Evolutionary conservation across 768 basidiomycete genomes (phyloP).

Genomic region (Hygrocybe punicea): DNA sequence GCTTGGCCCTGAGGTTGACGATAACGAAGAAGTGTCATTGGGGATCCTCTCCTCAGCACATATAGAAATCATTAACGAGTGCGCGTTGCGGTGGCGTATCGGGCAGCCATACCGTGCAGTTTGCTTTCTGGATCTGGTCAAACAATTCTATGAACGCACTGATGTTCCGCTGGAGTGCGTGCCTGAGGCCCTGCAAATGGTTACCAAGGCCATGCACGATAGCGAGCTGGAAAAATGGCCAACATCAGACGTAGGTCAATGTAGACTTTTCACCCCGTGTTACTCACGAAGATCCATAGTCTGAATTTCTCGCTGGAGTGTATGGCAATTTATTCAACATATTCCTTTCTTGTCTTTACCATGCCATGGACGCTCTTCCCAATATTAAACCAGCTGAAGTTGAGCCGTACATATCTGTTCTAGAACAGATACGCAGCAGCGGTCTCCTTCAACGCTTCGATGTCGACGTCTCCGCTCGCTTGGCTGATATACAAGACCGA

Average conservation of each 20-base stretch:
- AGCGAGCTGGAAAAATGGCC: slow-evolving; percentile 75
- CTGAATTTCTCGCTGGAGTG: slow-evolving; percentile 62
- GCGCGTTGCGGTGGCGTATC: slow-evolving; percentile 87
- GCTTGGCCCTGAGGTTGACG: slow-evolving; percentile 86
- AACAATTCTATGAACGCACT: slow-evolving; percentile 80
- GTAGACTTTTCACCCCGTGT: background rate
- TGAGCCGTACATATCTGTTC: slow-evolving; percentile 57
- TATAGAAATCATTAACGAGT: slow-evolving; percentile 81
- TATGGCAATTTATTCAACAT: slow-evolving; percentile 80
- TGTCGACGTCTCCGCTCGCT: slow-evolving; percentile 65
- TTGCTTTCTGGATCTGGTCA: slow-evolving; percentile 83
- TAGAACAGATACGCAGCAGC: slow-evolving; percentile 69
- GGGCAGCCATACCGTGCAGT: slow-evolving; percentile 71
- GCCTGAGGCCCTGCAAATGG: slow-evolving; percentile 77
- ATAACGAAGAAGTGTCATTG: slow-evolving; percentile 91
- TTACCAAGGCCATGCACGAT: slow-evolving; percentile 68
- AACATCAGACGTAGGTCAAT: slow-evolving; percentile 66
- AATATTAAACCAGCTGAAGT: slow-evolving; percentile 70
- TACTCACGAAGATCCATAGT: slow-evolving; percentile 33
- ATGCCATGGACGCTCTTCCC: slow-evolving; percentile 74
- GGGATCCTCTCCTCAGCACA: slow-evolving; percentile 81
- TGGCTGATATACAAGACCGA: slow-evolving; percentile 64
- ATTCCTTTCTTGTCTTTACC: slow-evolving; percentile 81
- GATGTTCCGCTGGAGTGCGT: slow-evolving; percentile 94
- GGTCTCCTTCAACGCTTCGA: slow-evolving; percentile 70